Percentiles rank a stretch among this genome's conserved stretches.
phyloP scores from a whole-genome alignment of 1,284 basidiomycete species.

The Athelia sp. region DNA sequence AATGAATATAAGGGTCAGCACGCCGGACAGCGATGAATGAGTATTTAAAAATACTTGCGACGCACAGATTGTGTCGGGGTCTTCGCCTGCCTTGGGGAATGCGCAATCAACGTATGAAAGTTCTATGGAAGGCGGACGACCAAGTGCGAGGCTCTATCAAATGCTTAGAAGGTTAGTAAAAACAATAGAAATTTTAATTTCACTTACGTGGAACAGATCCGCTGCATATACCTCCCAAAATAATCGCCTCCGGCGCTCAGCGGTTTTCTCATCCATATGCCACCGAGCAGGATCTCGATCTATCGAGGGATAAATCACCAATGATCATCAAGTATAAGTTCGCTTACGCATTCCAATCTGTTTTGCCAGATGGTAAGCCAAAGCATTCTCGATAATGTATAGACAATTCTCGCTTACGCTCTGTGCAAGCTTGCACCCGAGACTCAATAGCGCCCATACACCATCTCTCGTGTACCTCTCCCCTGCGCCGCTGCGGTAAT shows the following conservation, averaged over 20 bases:
- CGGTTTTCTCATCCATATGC: neutral
- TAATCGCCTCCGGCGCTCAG: neutral
- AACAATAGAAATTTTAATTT: neutral
- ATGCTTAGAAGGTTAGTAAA: neutral
- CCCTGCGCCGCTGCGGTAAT: neutral
- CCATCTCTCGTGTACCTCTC: neutral
- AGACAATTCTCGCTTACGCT: neutral
- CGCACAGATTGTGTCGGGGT: constrained; percentile 4
- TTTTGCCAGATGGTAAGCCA: neutral
- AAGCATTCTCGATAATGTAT: neutral
- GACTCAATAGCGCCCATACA: neutral
- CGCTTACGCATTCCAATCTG: neutral
- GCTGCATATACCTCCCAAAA: constrained; percentile 2
- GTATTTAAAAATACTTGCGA: constrained; percentile 1
- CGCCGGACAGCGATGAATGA: neutral
- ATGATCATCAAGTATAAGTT: neutral
- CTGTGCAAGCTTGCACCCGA: neutral
- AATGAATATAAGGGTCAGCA: neutral
- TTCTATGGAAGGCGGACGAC: constrained; percentile 9
- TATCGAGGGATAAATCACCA: neutral
- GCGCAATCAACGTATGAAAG: constrained; percentile 9
- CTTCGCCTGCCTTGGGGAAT: constrained; percentile 6
- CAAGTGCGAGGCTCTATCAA: constrained; percentile 9
- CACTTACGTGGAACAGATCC: neutral
- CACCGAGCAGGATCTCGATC: neutral